phyloP scores from a whole-genome alignment of 2,329 filamentous ascomycete genomes.

The Hymenoscyphus salicellus region DNA sequence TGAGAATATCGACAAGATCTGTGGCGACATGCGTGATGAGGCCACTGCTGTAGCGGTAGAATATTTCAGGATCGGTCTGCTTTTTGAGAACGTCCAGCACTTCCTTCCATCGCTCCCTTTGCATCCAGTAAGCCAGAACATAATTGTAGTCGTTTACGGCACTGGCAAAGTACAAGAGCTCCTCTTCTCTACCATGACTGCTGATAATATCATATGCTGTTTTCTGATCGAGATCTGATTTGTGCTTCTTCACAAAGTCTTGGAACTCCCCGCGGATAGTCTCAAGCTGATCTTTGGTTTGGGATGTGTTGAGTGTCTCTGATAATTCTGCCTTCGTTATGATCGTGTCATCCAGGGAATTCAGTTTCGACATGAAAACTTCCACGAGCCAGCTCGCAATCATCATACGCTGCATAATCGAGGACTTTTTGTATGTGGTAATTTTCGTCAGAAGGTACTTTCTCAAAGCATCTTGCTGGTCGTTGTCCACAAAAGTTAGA shows the following conservation, averaged over 20 bases:
- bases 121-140: constrained; percentile 94
- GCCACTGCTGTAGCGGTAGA: constrained; percentile 96
- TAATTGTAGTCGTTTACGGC: constrained; percentile 90
- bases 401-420: constrained; percentile 91
- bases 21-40: constrained; percentile 84
- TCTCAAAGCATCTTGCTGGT: constrained; percentile 83
- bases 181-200: constrained; percentile 90
- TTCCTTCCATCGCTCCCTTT: constrained; percentile 87
- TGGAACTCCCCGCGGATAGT: constrained; percentile 75
- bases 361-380: constrained; percentile 95
- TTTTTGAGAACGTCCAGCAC: constrained; percentile 85
- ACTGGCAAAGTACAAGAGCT: constrained; percentile 87
- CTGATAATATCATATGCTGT: constrained; percentile 95
- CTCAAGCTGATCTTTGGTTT: constrained; percentile 69
- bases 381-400: constrained; percentile 93
- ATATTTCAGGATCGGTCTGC: constrained; percentile 87
- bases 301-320: constrained; percentile 66
- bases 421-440: constrained; percentile 73
- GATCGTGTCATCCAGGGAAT: constrained; percentile 90
- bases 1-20: constrained; percentile 90
- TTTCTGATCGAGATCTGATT: constrained; percentile 80
- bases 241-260: constrained; percentile 82
- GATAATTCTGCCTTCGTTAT: constrained; percentile 80
- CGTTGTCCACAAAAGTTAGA: constrained; percentile 82
- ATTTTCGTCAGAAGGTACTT: constrained; percentile 88